Base-by-base conservation (phyloP, 2,329 filamentous ascomycete genomes). In the Aspergillus felis region DNA sequence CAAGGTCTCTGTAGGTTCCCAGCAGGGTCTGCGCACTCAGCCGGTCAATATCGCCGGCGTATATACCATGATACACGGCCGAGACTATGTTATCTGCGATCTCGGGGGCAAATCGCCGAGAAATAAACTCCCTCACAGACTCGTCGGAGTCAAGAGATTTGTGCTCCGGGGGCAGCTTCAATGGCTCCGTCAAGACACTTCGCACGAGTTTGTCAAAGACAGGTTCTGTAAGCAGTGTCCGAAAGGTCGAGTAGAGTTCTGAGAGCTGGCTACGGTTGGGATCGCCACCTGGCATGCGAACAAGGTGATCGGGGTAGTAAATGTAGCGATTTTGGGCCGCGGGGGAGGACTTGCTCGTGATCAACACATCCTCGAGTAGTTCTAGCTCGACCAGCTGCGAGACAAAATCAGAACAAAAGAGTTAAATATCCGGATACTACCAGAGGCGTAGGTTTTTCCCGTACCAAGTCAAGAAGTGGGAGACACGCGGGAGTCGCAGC, bases 301-400 rank as follows among this genome's bases (percentile, higher is more conserved):
- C 88, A 29, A 94, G 82, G 67, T 87, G 90, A 71, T 96, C 89
- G 1, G 90, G 90, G 68, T 95, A 96, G 81, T 94, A 97, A 58
- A 97, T 79, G 74, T 87, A 97, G 60, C 92, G 88, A 69, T 87
- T 88, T 55, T 72, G 73, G 9, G 85, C 79, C 54, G 81, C 80
- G 53, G 82, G 76, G 4, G 82, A 79, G 29, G 70, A 71, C 46
- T 76, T 82, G 4, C 73, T 74, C 49, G 80, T 86, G 66, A 77
- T 77, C 53, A 86, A 71, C 32, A 91, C 70, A 57, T 88, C 77
- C 54, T 84, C 72, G 50, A 77, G 64, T 42, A 91, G 69, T 24
- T 78, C 79, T 38, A 91, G 74, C 38, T 84, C 79, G 59, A 79
- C 72, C 55, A 89, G 74, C 87, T 89, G 66, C 20, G 50, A 9